Percentiles rank a stretch among this genome's conserved stretches.
These are phyloP conservation scores for Fomitiporia mediterranea DNA, from an alignment of 1,284 basidiomycete species.

Conservation along the genomic window DNA sequence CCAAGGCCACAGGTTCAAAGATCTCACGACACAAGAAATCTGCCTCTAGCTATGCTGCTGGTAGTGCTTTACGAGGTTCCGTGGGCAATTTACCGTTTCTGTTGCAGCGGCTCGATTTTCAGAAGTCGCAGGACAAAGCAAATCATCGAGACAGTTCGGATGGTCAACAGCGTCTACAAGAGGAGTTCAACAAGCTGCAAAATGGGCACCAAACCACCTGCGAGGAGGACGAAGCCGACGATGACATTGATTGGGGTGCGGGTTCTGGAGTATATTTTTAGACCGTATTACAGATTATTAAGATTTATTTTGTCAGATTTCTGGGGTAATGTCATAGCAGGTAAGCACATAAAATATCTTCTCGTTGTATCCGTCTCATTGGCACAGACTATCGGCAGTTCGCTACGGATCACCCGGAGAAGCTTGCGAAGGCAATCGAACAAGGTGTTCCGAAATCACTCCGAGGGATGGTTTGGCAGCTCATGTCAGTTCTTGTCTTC, in stretches of 20 bases:
- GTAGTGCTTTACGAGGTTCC: slow-evolving; percentile 29
- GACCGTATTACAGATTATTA: slow-evolving; percentile 10
- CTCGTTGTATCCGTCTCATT: background rate
- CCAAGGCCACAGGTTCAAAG: background rate
- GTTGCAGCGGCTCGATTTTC: slow-evolving; percentile 44
- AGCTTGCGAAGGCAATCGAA: slow-evolving; percentile 87
- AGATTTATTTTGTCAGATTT: slow-evolving; percentile 68
- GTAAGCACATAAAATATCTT: slow-evolving; percentile 33
- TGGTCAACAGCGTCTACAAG: slow-evolving; percentile 64
- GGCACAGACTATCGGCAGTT: slow-evolving; percentile 77
- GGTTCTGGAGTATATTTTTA: slow-evolving; percentile 11
- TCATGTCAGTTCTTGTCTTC: slow-evolving; percentile 63
- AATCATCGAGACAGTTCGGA: slow-evolving; percentile 47
- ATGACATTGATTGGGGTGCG: slow-evolving; percentile 69
- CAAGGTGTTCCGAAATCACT: slow-evolving; percentile 82
- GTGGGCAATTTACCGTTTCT: slow-evolving; percentile 47
- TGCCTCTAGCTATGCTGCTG: slow-evolving; percentile 9
- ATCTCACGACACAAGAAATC: slow-evolving; percentile 13
- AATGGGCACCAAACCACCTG: slow-evolving; percentile 25
- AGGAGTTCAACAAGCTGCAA: slow-evolving; percentile 62
- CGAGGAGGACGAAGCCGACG: slow-evolving; percentile 30
- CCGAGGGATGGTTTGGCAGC: slow-evolving; percentile 97
- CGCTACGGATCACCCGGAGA: slow-evolving; percentile 71
- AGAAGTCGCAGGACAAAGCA: slow-evolving; percentile 32
- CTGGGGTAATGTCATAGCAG: slow-evolving; percentile 93